Evolutionary conservation across 2,329 filamentous ascomycete species (phyloP), one percentile per base, ranked within the genome.

Genomic region (Nannizziopsis barbatae): DNA sequence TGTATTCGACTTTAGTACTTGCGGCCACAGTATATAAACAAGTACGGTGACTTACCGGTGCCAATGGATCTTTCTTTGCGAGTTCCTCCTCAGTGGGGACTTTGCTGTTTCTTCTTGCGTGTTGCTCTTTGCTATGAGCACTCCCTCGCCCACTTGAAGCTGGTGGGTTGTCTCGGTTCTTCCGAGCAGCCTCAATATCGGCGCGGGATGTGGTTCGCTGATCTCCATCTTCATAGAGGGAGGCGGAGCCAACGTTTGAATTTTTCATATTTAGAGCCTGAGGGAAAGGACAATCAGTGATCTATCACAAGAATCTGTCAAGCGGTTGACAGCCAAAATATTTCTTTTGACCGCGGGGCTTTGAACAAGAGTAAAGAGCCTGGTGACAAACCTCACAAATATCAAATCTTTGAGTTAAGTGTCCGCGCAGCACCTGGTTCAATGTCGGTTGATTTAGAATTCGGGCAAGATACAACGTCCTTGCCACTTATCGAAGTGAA

Each of bases 191-290:
- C 39, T 67, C 60, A 45, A 71, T 55, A 52, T 75, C 69, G 1
- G 75, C 72, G 51, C 75, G 62, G 53, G 77, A 75, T 53, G 68
- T 63, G 63, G 80, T 86, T 58, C 77, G 76, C 73, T 92, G 85
- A 68, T 92, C 85, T 50, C 80, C 82, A 50, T 75, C 81, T 69
- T 89, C 83, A 69, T 92, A 89, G 63, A 86, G 69, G 52, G 67
- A 64, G 54, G 68, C 59, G 63, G 71, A 74, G 57, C 85, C 86
- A 62, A 90, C 83, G 62, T 73, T 83, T 50, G 83, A 85, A 49
- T 65, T 69, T 58, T 69, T 71, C 72, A 76, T 74, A 57, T 48
- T 73, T 32, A 12, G 18, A 27, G 22, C 22, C 7, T 3, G 22
- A 27, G 22, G 4, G 3, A 7, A 27, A 27, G 22, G 7, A 7